Conservation (phyloP, 2,329 filamentous ascomycete genomes). For the Nakataea oryzae region DNA sequence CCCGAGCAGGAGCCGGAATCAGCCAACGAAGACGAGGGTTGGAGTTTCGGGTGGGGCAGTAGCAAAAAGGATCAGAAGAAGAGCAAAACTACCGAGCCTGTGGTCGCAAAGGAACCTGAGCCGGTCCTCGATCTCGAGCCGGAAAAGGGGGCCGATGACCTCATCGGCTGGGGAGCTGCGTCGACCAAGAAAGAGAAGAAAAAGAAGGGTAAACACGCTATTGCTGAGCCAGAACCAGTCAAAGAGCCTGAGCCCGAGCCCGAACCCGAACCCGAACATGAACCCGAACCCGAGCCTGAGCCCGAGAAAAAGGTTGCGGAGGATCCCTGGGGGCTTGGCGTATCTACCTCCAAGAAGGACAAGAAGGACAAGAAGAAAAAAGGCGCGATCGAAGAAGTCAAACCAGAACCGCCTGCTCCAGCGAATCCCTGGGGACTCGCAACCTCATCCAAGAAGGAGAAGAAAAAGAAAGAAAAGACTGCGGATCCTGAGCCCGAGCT, state of each 20-base stretch:
- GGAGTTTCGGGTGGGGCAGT: slow-evolving; percentile 2
- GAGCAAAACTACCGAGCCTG: slow-evolving; percentile 11
- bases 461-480: slow-evolving; percentile 17
- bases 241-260: slow-evolving; percentile 8
- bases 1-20: slow-evolving; percentile 15
- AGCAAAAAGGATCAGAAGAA: slow-evolving; percentile 17
- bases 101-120: slow-evolving; percentile 7
- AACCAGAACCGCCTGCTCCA: slow-evolving; percentile 5
- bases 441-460: slow-evolving; percentile 10
- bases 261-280: slow-evolving; percentile 5
- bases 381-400: slow-evolving; percentile 17
- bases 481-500: slow-evolving; percentile 14
- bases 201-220: slow-evolving; percentile 15
- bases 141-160: slow-evolving; percentile 4
- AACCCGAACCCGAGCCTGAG: slow-evolving; percentile 6
- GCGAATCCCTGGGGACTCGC: slow-evolving; percentile 6
- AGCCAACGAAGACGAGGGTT: slow-evolving; percentile 4
- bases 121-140: slow-evolving; percentile 7
- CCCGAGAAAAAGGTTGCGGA: slow-evolving; percentile 12
- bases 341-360: slow-evolving; percentile 31
- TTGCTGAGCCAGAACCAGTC: slow-evolving; percentile 6
- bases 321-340: slow-evolving; percentile 30
- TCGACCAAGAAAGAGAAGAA: slow-evolving; percentile 12
- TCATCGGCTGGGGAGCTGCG: slow-evolving; percentile 7
- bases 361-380: slow-evolving; percentile 27